Evolutionary conservation across 2,329 filamentous ascomycete genomes (phyloP).

Genomic region (Fusarium duplospermum): DNA sequence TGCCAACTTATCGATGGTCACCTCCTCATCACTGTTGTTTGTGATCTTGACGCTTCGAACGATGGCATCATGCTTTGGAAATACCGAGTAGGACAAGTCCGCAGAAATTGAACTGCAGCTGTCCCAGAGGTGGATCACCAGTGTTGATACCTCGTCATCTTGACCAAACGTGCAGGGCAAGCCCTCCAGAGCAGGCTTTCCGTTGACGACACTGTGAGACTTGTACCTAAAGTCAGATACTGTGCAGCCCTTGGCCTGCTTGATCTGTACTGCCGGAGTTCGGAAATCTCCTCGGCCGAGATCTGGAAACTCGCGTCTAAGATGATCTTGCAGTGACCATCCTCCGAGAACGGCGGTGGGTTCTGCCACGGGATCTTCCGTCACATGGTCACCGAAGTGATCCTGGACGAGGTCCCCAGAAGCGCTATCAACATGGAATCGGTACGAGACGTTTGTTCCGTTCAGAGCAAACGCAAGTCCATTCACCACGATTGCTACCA

Average conservation of each 20-base stretch:
- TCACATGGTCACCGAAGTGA: slow-evolving; percentile 69
- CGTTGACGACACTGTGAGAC: slow-evolving; percentile 64
- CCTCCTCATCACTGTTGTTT: slow-evolving; percentile 65
- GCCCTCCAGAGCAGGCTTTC: slow-evolving; percentile 67
- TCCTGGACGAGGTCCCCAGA: slow-evolving; percentile 69
- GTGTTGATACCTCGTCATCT: slow-evolving; percentile 67
- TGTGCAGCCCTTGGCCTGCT: slow-evolving; percentile 68
- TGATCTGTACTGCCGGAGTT: slow-evolving; percentile 69
- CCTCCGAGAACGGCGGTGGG: slow-evolving; percentile 55
- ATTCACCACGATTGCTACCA: slow-evolving; percentile 63
- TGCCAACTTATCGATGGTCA: slow-evolving; percentile 67
- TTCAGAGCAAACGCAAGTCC: slow-evolving; percentile 68
- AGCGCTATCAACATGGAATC: slow-evolving; percentile 69
- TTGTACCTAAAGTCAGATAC: slow-evolving; percentile 69
- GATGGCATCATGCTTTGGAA: slow-evolving; percentile 70
- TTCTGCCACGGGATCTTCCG: slow-evolving; percentile 60
- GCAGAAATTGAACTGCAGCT: slow-evolving; percentile 68
- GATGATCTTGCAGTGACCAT: slow-evolving; percentile 64
- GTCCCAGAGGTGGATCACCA: slow-evolving; percentile 69
- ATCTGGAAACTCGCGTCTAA: slow-evolving; percentile 72
- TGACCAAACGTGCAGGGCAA: slow-evolving; percentile 70
- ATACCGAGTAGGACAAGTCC: slow-evolving; percentile 72
- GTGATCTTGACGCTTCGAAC: slow-evolving; percentile 70
- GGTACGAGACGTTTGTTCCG: slow-evolving; percentile 68
- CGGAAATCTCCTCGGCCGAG: slow-evolving; percentile 73